Percentiles rank a stretch among this genome's conserved stretches.
These are phyloP conservation scores for Syzygium jambos DNA, from an alignment of 345 rosid genomes.

Conservation along the genomic window DNA sequence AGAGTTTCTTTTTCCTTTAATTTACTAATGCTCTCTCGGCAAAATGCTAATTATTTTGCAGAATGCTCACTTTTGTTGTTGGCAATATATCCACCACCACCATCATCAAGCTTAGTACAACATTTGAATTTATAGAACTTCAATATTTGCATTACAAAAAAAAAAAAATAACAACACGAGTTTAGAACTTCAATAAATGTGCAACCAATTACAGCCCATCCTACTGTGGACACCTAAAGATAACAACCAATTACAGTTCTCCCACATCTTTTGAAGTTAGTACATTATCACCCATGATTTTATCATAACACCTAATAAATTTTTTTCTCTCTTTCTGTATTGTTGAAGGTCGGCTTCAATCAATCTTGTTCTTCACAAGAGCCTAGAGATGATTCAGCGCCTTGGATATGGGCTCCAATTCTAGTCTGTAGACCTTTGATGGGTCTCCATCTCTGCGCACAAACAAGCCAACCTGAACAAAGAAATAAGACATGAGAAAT, in stretches of 20 bases:
- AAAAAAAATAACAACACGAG: not conserved
- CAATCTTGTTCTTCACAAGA: not conserved
- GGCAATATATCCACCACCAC: not conserved
- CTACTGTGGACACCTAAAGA: not conserved
- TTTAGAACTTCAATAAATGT: not conserved
- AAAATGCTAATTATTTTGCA: too few relatives aligned
- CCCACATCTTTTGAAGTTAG: not conserved
- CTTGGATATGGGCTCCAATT: too few relatives aligned
- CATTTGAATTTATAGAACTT: not conserved
- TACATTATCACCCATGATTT: not conserved
- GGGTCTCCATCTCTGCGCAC: not conserved
- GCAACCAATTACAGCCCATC: not conserved
- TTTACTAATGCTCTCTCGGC: not conserved
- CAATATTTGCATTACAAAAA: not conserved
- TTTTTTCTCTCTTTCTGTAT: not conserved
- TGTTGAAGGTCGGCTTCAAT: not conserved
- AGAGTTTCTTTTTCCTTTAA: too few relatives aligned
- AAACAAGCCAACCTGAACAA: too few relatives aligned
- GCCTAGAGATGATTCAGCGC: not conserved
- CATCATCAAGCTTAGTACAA: not conserved
- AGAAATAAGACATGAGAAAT: too few relatives aligned
- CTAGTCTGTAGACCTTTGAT: accelerated
- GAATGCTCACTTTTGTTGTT: not conserved
- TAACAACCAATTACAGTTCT: too few relatives aligned
- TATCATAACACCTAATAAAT: not conserved